Base-by-base conservation (phyloP, 331 rosid genomes). In the Quercus phellos region DNA sequence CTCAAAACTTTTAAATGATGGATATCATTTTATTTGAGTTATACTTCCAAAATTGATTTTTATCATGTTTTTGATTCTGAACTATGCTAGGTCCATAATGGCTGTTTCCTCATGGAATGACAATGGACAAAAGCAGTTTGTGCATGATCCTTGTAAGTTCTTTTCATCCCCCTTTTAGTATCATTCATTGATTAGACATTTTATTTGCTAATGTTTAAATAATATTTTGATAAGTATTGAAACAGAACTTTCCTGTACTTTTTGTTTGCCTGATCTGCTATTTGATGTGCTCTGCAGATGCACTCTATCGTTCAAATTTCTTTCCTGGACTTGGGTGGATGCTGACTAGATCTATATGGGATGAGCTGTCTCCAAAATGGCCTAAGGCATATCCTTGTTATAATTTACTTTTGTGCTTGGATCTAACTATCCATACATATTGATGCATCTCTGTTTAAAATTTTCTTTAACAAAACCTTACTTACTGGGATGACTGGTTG, bases 401-500 rank as follows among this genome's bases (percentile, higher is more conserved):
- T 30, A 59, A 78, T 80, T 35, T 18, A 29, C 72, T 55, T 82
- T 42, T 63, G 72, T 86, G 68, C 73, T 22, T 71, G 77, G 32
- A 73, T 73, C 55, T 69, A 73, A 79, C 51, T 76, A 72, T 72
- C 78, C 68, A 42, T 59, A 51, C 46, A 67, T 75, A 76, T 55
- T 77, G 73, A 51, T 71, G 70, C 35, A 4, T 83, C 72, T 78
- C 51, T 32, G 75, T 51, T 24, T 22, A 68, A 78, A 29, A 21
- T 87, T 94, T 89, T 85, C 99, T 85, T 92, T 94, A 88, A 94
- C 97, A 74, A 85, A 85, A 79, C 74, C 78, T 83, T 77, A 94
- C 98, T 76, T 94, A 94, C 84, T 94, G 99, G 99, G 99, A 94
- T 80, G 99, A 94, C 82, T 94, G 99, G 98, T 86, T 94, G 88